phyloP scores from a whole-genome alignment of 2,329 filamentous ascomycete species.

The Fusarium coicis region DNA sequence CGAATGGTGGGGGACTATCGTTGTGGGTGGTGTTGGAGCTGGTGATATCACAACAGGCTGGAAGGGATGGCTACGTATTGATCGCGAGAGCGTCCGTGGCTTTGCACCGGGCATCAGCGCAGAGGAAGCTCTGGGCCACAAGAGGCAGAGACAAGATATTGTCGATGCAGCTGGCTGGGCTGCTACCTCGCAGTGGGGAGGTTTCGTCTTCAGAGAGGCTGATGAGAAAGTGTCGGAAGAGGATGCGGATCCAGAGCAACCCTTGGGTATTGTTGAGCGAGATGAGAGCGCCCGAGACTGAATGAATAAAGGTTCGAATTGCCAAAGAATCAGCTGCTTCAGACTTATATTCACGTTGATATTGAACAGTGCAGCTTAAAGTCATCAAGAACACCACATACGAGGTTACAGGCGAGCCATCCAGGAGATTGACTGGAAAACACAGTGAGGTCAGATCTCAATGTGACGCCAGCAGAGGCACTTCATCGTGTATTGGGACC shows the following conservation, averaged over 20 bases:
- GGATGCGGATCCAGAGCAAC: neutral
- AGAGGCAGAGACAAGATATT: slow-evolving; percentile 51
- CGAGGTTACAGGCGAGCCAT: neutral
- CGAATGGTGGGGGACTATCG: slow-evolving; percentile 68
- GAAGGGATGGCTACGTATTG: slow-evolving; percentile 65
- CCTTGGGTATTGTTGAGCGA: neutral
- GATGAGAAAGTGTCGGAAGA: neutral
- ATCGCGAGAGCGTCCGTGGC: slow-evolving; percentile 54
- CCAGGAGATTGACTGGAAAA: neutral
- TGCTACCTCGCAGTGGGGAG: slow-evolving; percentile 61
- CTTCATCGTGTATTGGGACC: neutral
- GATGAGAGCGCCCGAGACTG: neutral
- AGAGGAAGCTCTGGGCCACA: slow-evolving; percentile 58
- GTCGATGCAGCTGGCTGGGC: slow-evolving; percentile 59
- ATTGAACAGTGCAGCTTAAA: neutral
- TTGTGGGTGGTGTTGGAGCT: slow-evolving; percentile 57
- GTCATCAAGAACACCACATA: neutral
- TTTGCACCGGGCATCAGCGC: slow-evolving; percentile 54
- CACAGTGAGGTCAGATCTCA: neutral
- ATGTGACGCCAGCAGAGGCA: neutral
- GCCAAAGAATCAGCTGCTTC: neutral
- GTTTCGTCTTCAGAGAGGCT: slow-evolving; percentile 54
- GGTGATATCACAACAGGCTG: slow-evolving; percentile 49
- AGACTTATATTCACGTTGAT: slow-evolving; percentile 10
- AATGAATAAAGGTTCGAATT: neutral